phyloP scores from a whole-genome alignment of 495 filamentous ascomycete species.

The Hypoxylon fragiforme region DNA sequence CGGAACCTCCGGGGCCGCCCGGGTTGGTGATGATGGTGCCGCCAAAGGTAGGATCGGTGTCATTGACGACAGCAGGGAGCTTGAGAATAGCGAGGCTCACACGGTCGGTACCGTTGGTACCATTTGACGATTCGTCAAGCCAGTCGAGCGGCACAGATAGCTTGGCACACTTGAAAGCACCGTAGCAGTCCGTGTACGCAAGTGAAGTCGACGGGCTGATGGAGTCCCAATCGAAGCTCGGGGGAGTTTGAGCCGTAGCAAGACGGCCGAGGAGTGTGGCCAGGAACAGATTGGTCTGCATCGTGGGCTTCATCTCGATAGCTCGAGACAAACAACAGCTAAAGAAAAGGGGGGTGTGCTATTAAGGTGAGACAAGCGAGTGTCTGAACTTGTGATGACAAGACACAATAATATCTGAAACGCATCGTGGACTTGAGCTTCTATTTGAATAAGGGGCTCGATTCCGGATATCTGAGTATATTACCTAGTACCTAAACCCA shows the following conservation, averaged over 20 bases:
- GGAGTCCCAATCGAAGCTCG: constrained; percentile 26
- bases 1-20: constrained; percentile 28
- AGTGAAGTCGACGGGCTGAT: constrained; percentile 26
- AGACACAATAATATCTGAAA: too few relatives aligned
- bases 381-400: too few relatives aligned
- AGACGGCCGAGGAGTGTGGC: neutral
- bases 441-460: too few relatives aligned
- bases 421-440: too few relatives aligned
- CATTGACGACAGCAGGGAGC: constrained; percentile 22
- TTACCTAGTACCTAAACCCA: too few relatives aligned
- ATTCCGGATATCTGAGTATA: too few relatives aligned
- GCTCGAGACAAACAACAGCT: too few relatives aligned
- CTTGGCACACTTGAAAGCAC: constrained; percentile 21
- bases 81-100: constrained; percentile 24
- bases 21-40: constrained; percentile 33
- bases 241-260: neutral
- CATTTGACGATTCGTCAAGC: constrained; percentile 9
- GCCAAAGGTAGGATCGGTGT: constrained; percentile 30
- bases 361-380: too few relatives aligned
- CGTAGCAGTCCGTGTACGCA: constrained; percentile 25
- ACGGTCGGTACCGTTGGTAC: constrained; percentile 1
- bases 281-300: constrained; percentile 3
- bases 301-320: neutral
- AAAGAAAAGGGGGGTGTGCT: too few relatives aligned
- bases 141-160: constrained; percentile 31